Evolutionary conservation across 2,329 filamentous ascomycete genomes (phyloP).

Genomic region (Penicillium sp.): DNA sequence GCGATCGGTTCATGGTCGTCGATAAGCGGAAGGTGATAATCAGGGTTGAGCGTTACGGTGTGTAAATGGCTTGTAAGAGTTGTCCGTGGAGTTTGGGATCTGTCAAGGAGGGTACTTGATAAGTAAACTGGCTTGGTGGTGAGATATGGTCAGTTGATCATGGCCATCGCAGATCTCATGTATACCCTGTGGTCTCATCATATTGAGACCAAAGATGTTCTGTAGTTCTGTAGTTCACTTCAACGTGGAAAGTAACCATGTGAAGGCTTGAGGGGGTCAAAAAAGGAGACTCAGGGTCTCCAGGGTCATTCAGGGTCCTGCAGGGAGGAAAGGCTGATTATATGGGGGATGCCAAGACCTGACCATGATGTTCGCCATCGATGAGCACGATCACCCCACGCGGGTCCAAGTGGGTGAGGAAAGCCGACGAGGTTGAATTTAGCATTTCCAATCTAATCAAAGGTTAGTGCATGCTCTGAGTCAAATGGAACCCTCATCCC

Average conservation of each 20-base stretch:
- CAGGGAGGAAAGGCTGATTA: slow-evolving; percentile 18
- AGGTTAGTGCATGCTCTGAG: slow-evolving; percentile 20
- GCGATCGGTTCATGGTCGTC: neutral
- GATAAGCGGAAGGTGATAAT: neutral
- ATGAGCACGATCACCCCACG: slow-evolving; percentile 34
- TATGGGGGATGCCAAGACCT: slow-evolving; percentile 26
- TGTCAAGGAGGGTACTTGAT: neutral
- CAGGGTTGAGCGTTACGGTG: neutral
- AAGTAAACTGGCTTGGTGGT: neutral
- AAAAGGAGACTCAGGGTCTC: neutral
- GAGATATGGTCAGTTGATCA: neutral
- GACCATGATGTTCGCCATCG: slow-evolving; percentile 29
- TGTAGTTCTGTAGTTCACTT: neutral
- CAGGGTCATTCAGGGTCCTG: neutral
- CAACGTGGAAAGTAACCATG: neutral
- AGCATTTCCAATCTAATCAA: slow-evolving; percentile 17
- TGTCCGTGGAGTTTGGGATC: neutral
- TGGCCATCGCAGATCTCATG: neutral
- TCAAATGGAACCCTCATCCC: slow-evolving; percentile 4
- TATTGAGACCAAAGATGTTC: neutral
- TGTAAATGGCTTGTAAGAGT: neutral
- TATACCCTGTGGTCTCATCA: neutral
- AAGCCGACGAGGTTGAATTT: slow-evolving; percentile 19
- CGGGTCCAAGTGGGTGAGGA: slow-evolving; percentile 18
- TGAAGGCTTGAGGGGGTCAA: neutral